phyloP scores from a whole-genome alignment of 352 stramenopile species.

The Phytophthora meadii region DNA sequence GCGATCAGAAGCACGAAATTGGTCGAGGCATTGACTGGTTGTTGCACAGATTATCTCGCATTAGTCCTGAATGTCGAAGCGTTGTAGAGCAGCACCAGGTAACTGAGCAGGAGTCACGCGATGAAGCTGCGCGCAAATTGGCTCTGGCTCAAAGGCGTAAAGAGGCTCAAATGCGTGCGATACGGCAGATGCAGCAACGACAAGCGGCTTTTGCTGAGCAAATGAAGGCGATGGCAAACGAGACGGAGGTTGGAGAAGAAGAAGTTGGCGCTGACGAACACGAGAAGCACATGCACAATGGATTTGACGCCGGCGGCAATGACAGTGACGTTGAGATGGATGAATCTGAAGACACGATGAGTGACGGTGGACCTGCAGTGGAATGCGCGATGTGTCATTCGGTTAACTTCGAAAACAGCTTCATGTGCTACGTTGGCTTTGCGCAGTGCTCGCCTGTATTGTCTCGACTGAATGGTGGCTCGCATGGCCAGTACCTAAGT shows the following conservation, averaged over 20 bases:
- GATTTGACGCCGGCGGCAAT: conserved; percentile 31
- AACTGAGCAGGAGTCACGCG: conserved; percentile 62
- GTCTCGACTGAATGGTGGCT: conserved; percentile 71
- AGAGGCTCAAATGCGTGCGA: conserved; percentile 79
- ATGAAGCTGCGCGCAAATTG: conserved; percentile 75
- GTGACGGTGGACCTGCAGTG: conserved; percentile 40
- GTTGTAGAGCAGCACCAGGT: conserved; percentile 67
- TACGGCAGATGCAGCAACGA: conserved; percentile 81
- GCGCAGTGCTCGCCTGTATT: conserved; percentile 81
- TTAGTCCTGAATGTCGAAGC: conserved; percentile 49
- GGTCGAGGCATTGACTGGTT: conserved; percentile 82
- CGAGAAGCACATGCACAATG: conserved; percentile 34
- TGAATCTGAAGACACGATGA: conserved; percentile 56
- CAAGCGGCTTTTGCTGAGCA: conserved; percentile 84
- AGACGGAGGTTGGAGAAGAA: conserved; percentile 57
- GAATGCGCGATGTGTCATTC: conserved; percentile 91
- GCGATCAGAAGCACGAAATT: conserved; percentile 87
- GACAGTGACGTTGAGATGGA: conserved; percentile 42
- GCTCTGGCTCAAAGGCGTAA: conserved; percentile 65
- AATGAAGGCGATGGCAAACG: conserved; percentile 68
- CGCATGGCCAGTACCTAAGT: conserved; percentile 57
- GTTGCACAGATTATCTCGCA: conserved; percentile 65
- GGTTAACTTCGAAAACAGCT: conserved; percentile 75
- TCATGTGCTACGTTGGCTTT: conserved; percentile 90
- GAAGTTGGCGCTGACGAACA: conserved; percentile 31